These are phyloP conservation scores for Saussurea involucrata DNA, from an alignment of 129 eudicot species.

Conservation along the genomic window DNA sequence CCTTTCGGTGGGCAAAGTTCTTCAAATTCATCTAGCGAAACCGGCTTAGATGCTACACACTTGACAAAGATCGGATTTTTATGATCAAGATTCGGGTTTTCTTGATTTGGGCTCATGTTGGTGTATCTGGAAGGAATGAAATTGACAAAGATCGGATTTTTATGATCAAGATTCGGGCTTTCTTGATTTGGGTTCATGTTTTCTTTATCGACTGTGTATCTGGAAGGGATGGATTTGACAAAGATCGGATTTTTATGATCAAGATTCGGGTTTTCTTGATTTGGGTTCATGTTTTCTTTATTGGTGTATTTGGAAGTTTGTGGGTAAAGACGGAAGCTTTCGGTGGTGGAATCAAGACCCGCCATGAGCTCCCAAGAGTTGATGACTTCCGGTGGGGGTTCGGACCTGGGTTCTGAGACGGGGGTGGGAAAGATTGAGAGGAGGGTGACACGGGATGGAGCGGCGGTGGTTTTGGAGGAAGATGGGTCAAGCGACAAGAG, in stretches of 20 bases:
- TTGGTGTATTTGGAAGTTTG: constrained; percentile 21
- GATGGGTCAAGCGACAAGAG: constrained; percentile 63
- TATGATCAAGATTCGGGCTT: constrained; percentile 3
- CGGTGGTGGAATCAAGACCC: constrained; percentile 61
- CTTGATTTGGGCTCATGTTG: constrained; percentile 19
- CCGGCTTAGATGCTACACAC: background rate
- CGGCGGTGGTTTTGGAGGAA: constrained; percentile 17
- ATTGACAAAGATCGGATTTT: constrained; percentile 11
- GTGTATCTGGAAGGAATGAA: constrained; percentile 14
- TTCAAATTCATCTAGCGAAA: constrained; percentile 43
- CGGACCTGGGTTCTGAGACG: constrained; percentile 27
- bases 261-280: constrained; percentile 10
- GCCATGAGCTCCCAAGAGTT: constrained; percentile 98
- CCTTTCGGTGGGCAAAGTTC: constrained; percentile 80
- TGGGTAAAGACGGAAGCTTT: constrained; percentile 53
- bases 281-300: constrained; percentile 29
- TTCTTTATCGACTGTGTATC: constrained; percentile 25
- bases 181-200: constrained; percentile 24
- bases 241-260: constrained; percentile 15
- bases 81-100: constrained; percentile 8
- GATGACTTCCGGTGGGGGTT: constrained; percentile 64
- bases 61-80: constrained; percentile 12
- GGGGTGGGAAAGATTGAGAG: constrained; percentile 40
- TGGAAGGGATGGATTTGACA: constrained; percentile 10
- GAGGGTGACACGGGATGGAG: constrained; percentile 39